Base-by-base conservation (phyloP, 805 yeast species). In the Metschnikowia lochheadii region DNA sequence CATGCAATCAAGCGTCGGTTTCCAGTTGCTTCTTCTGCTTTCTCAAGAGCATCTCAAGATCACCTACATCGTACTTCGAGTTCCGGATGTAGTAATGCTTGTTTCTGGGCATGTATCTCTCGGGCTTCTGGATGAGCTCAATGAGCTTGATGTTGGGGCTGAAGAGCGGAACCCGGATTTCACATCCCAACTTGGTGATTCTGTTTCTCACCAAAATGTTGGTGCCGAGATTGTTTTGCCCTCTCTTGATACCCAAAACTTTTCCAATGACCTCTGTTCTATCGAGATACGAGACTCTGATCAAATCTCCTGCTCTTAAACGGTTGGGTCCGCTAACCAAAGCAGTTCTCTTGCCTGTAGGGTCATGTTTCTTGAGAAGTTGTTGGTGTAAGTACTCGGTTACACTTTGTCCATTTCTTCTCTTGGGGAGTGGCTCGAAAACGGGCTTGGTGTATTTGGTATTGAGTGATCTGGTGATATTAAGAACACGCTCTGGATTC, bases 11-110 rank as follows among this genome's bases (percentile, higher is more conserved):
- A 35, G 13, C 40, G 26, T 34, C 38, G 39, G 45, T 20, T 29
- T 42, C 29, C 42, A 23, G 31, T 20, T 40, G 52, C 36, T 48
- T 50, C 47, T 55, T 54, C 39, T 55, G 55, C 35, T 48, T 48
- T 41, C 59, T 66, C 49, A 72, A 58, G 52, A 64, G 63, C 6
- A 59, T 67, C 60, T 82, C 87, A 53, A 85, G 67, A 64, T 85
- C 90, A 55, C 83, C 85, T 38, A 59, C 62, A 67, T 88, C 96
- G 66, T 83, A 71, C 63, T 81, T 83, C 46, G 85, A 77, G 67
- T 80, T 85, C 73, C 97, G 86, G 63, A 94, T 86, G 70, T 89
- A 94, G 77, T 85, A 91, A 61, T 89, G 92, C 76, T 89, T 92
- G 70, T 83, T 82, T 80, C 96, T 83, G 11, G 73, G 62, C 75